Conservation (phyloP, 1,284 basidiomycete species). For the Vanrija sp. region DNA sequence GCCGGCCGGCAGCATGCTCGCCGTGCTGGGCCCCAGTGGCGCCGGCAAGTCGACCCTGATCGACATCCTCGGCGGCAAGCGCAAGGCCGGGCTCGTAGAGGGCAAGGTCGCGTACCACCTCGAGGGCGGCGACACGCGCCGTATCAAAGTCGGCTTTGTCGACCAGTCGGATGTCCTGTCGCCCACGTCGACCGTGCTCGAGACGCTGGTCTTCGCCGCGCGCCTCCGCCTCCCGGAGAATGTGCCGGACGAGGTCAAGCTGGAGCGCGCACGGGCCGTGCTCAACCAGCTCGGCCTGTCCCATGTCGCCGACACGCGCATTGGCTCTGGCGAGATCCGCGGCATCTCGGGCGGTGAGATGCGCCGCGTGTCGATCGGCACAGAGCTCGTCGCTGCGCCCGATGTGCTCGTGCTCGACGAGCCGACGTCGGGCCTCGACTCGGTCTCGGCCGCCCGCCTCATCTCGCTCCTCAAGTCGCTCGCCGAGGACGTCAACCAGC, state of each 20-base stretch:
- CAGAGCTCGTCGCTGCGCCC: slow-evolving; percentile 62
- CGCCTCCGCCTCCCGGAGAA: slow-evolving; percentile 75
- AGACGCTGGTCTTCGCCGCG: slow-evolving; percentile 78
- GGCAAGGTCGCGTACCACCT: slow-evolving; percentile 55
- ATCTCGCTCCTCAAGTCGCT: slow-evolving; percentile 69
- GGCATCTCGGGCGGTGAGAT: slow-evolving; percentile 68
- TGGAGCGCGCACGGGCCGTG: slow-evolving; percentile 62
- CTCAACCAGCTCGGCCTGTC: slow-evolving; percentile 71
- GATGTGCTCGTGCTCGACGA: slow-evolving; percentile 63
- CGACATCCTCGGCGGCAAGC: slow-evolving; percentile 77
- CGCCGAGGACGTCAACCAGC: slow-evolving; percentile 62
- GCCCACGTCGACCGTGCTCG: slow-evolving; percentile 71
- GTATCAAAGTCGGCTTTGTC: slow-evolving; percentile 65
- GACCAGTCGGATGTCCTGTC: slow-evolving; percentile 78
- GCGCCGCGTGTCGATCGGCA: slow-evolving; percentile 66
- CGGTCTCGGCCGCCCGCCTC: slow-evolving; percentile 76
- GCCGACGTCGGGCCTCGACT: slow-evolving; percentile 69
- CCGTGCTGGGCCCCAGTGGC: slow-evolving; percentile 79
- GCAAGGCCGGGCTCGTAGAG: slow-evolving; percentile 55
- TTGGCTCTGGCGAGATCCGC: slow-evolving; percentile 62
- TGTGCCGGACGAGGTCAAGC: slow-evolving; percentile 63
- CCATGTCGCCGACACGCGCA: slow-evolving; percentile 65
- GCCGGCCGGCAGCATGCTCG: slow-evolving; percentile 73
- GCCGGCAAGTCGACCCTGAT: slow-evolving; percentile 81
- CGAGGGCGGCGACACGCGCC: slow-evolving; percentile 18